phyloP scores from a whole-genome alignment of 2,329 filamentous ascomycete species.

The Leptographium lundbergii region DNA sequence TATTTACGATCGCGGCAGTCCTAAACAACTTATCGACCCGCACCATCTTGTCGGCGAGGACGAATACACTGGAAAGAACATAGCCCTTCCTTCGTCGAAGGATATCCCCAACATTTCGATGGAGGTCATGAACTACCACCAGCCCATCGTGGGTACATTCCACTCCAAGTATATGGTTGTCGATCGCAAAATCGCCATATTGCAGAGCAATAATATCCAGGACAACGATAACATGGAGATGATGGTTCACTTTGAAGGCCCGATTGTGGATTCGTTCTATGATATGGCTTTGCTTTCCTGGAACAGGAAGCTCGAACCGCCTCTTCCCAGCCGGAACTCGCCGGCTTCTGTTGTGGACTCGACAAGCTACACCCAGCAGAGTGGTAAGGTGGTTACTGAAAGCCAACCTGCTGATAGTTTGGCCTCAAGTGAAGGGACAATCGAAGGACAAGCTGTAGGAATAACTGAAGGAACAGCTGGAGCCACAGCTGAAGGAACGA shows the following conservation, averaged over 20 bases:
- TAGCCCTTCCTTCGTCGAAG: constrained; percentile 46
- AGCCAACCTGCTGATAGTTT: not conserved
- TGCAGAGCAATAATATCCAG: constrained; percentile 70
- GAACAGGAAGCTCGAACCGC: constrained; percentile 48
- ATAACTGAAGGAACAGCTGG: not conserved
- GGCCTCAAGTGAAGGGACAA: not conserved
- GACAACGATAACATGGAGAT: constrained; percentile 75
- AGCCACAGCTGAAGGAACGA: not conserved
- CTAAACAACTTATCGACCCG: constrained; percentile 51
- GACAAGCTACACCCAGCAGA: constrained; percentile 1
- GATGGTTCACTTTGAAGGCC: constrained; percentile 64
- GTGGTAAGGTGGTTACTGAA: not conserved
- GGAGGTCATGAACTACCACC: constrained; percentile 61
- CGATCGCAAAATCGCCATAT: constrained; percentile 54
- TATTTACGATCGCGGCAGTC: constrained; percentile 59
- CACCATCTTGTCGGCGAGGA: constrained; percentile 47
- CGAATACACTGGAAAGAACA: constrained; percentile 42
- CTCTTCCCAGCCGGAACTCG: constrained; percentile 40
- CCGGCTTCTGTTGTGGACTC: constrained; percentile 28
- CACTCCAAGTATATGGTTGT: constrained; percentile 70
- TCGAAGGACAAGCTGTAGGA: not conserved
- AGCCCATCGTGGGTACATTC: constrained; percentile 58
- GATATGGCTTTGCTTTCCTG: constrained; percentile 64
- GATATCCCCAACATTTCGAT: constrained; percentile 63
- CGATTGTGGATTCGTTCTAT: constrained; percentile 64